Base-by-base conservation (phyloP, 73 alveolate genomes). In the Paramecium sonneborni region DNA sequence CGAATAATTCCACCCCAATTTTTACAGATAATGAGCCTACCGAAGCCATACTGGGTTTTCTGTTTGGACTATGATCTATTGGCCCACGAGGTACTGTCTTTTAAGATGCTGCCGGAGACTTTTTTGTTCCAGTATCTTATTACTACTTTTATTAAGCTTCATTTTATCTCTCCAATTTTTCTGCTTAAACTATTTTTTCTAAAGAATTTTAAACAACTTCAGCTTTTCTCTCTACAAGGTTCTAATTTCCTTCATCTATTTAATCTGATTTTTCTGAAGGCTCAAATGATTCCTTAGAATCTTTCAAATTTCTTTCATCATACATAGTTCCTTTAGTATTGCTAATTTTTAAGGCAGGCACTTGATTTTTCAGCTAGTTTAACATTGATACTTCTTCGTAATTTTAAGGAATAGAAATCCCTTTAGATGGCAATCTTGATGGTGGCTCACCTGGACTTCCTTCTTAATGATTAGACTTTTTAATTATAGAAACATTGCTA, bases 1-100 rank as follows among this genome's bases (percentile, higher is more conserved):
- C 87, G 57, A 74, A 74, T 37, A 74, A 74, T 39, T 74, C 87
- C 14, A 74, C 87, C 3, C 87, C 87, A 37, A 74, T 3, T 74
- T 74, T 74, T 32, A 74, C 67, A 21, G 87, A 74, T 6, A 79
- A 23, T 9, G 76, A 43, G 2, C 74, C 76, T 26, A 41, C 48
- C 3, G 90, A 79, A 24, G 52, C 90, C 32, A 43, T 23, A 41
- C 62, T 30, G 7, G 11, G 0, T 44, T 79, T 79, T 92, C 90
- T 92, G 11, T 9, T 62, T 84, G 35, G 96, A 34, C 90, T 79
- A 10, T 12, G 26, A 44, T 72, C 86, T 9, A 6, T 41, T 32
- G 84, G 84, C 3, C 39, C 84, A 4, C 34, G 23, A 26, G 39
- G 44, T 12, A 62, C 84, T 62, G 84, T 62, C 24, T 62, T 26